phyloP scores from a whole-genome alignment of 2,329 filamentous ascomycete species.

The Escovopsis sp. region DNA sequence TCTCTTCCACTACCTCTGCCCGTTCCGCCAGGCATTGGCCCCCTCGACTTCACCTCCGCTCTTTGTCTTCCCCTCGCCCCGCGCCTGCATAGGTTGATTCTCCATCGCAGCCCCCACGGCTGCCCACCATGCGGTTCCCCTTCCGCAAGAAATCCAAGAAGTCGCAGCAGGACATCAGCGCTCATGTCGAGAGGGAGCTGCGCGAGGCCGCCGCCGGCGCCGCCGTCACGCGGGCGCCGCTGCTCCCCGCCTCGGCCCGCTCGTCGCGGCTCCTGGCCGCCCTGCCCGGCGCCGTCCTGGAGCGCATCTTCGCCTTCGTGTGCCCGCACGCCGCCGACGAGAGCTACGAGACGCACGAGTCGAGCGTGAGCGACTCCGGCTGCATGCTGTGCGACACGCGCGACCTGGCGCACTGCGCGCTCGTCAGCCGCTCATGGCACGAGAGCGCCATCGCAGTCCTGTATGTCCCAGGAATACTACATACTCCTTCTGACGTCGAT shows the following conservation, averaged over 20 bases:
- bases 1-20: no score
- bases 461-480: slow-evolving; percentile 34
- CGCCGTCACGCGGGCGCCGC: slow-evolving; percentile 12
- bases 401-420: slow-evolving; percentile 67
- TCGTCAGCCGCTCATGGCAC: slow-evolving; percentile 61
- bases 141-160: slow-evolving; percentile 26
- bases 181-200: slow-evolving; percentile 15
- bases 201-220: slow-evolving; percentile 8
- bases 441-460: slow-evolving; percentile 33
- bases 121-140: slow-evolving; percentile 19
- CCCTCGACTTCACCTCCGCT: background rate
- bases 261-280: slow-evolving; percentile 31
- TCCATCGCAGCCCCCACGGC: background rate
- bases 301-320: slow-evolving; percentile 64
- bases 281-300: slow-evolving; percentile 55
- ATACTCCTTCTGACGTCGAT: no score
- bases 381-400: slow-evolving; percentile 92
- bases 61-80: background rate
- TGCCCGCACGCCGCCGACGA: slow-evolving; percentile 72
- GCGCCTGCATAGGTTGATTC: background rate
- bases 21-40: background rate
- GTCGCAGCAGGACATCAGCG: slow-evolving; percentile 11
- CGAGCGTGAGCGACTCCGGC: slow-evolving; percentile 59
- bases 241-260: slow-evolving; percentile 22
- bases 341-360: slow-evolving; percentile 69